Percentiles rank a stretch among this genome's conserved stretches.
Conservation (phyloP, 1,284 basidiomycete species). For the Fomitopsis schrenkii region DNA sequence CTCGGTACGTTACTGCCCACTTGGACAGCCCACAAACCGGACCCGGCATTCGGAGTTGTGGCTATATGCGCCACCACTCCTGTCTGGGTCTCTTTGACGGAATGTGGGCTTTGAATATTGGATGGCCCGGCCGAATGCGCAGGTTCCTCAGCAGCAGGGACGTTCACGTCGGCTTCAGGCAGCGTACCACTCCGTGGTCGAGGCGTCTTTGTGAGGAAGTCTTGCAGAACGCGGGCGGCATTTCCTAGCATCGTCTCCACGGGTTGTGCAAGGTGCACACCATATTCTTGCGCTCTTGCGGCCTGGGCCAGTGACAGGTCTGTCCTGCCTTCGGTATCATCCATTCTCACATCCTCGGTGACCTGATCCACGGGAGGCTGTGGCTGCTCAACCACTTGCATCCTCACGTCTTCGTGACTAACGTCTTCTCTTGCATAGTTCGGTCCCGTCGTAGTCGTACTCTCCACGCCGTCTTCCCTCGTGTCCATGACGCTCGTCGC, state of each 20-base stretch:
- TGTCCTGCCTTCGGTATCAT: background rate
- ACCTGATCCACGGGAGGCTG: background rate
- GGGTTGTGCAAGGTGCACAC: too few relatives aligned
- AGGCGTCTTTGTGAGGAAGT: background rate
- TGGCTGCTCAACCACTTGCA: background rate
- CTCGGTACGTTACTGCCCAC: conserved; percentile 25
- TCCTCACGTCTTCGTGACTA: conserved; percentile 1
- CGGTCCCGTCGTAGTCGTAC: too few relatives aligned
- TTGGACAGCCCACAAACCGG: conserved; percentile 38
- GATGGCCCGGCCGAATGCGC: background rate
- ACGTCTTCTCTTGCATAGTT: background rate
- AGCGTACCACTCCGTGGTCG: background rate
- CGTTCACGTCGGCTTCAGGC: background rate
- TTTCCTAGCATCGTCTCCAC: background rate
- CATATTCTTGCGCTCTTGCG: background rate
- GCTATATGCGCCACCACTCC: background rate
- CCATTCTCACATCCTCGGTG: conserved; percentile 1
- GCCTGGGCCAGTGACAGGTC: background rate
- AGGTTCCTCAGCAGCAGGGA: background rate
- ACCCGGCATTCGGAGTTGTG: conserved; percentile 21
- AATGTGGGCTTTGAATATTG: background rate
- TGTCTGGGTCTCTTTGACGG: background rate
- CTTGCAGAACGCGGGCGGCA: background rate
- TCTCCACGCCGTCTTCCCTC: too few relatives aligned
- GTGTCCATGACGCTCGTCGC: background rate